phyloP scores from a whole-genome alignment of 768 basidiomycete genomes.

The Suillus subalutaceus region DNA sequence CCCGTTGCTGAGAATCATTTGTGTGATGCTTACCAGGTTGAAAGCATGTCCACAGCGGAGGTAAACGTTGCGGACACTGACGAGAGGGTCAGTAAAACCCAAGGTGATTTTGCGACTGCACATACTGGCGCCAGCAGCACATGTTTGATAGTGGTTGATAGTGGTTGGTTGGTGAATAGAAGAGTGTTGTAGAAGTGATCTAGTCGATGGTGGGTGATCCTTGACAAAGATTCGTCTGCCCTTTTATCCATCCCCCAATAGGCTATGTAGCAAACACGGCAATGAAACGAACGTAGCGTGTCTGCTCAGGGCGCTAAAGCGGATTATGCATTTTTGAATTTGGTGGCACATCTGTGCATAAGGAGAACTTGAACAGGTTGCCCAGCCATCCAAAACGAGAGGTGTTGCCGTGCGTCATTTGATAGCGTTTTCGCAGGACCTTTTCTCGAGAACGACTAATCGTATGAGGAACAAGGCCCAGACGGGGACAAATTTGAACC shows the following conservation, averaged over 20 bases:
- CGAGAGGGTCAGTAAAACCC: conserved; percentile 4
- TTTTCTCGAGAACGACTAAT: conserved; percentile 42
- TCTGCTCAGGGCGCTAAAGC: conserved; percentile 20
- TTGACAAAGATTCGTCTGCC: conserved; percentile 13
- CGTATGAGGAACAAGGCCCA: conserved; percentile 27
- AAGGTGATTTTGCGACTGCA: conserved; percentile 12
- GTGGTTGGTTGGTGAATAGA: conserved; percentile 13
- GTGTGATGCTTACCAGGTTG: conserved; percentile 39
- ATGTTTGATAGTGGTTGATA: conserved; percentile 31
- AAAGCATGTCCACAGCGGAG: conserved; percentile 50
- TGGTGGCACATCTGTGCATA: conserved; percentile 27
- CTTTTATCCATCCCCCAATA: conserved; percentile 26
- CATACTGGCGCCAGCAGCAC: conserved; percentile 61
- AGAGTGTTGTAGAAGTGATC: conserved; percentile 13
- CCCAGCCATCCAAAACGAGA: conserved; percentile 30
- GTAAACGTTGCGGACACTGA: conserved; percentile 52
- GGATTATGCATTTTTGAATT: conserved; percentile 22
- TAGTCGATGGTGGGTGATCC: conserved; percentile 17
- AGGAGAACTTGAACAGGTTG: conserved; percentile 28
- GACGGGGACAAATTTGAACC: conserved; percentile 18
- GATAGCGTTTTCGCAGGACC: conserved; percentile 38
- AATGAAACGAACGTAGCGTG: conserved; percentile 20
- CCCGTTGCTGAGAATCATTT: neutral
- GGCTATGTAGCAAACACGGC: conserved; percentile 30
- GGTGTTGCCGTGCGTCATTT: conserved; percentile 35